These are phyloP conservation scores for Talaromyces proteolyticus DNA, from an alignment of 495 filamentous ascomycete genomes.

Conservation along the genomic window DNA sequence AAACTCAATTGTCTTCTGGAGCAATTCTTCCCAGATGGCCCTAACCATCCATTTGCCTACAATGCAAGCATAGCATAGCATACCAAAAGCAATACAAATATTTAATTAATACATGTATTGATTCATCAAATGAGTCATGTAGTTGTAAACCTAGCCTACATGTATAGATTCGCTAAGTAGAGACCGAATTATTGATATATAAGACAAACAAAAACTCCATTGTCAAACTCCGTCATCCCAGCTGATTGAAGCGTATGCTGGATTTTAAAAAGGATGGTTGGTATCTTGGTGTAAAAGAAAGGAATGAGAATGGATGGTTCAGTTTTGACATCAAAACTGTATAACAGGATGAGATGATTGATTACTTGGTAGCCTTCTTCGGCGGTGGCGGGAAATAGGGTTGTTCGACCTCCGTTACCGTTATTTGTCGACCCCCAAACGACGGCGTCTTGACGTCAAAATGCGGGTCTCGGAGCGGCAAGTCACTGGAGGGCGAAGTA, in stretches of 20 bases:
- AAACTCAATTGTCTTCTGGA: too few relatives aligned
- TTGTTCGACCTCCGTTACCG: conserved; percentile 6
- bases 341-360: background rate
- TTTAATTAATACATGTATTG: too few relatives aligned
- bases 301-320: too few relatives aligned
- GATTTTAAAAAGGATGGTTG: background rate
- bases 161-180: background rate
- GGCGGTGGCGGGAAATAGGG: conserved; percentile 41
- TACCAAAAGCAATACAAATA: too few relatives aligned
- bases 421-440: conserved; percentile 10
- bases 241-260: background rate
- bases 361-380: conserved; percentile 30
- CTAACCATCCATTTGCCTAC: too few relatives aligned
- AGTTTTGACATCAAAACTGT: background rate
- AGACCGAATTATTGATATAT: background rate
- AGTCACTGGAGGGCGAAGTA: conserved; percentile 24
- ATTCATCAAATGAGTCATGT: too few relatives aligned
- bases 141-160: too few relatives aligned
- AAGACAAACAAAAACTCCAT: background rate
- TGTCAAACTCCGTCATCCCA: background rate
- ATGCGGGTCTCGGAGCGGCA: conserved; percentile 29
- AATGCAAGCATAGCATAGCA: too few relatives aligned
- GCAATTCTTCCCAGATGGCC: too few relatives aligned
- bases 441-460: conserved; percentile 13
- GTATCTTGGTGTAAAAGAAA: background rate